phyloP scores from a whole-genome alignment of 306 rosid species.

The Cicer judaicum region DNA sequence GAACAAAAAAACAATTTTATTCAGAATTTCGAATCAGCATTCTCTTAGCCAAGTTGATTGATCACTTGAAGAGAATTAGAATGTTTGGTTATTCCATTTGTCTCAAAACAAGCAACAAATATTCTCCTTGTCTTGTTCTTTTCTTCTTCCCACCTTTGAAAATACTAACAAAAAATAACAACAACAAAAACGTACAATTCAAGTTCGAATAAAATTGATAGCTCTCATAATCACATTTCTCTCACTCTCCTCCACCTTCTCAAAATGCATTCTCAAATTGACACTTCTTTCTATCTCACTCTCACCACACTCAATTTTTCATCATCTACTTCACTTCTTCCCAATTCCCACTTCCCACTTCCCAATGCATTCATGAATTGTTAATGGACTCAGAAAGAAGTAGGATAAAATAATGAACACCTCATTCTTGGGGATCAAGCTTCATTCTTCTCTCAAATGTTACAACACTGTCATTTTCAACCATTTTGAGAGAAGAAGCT shows the following conservation, averaged over 20 bases:
- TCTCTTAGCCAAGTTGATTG: too few relatives aligned
- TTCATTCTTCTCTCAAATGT: conserved; percentile 52
- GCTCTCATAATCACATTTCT: not conserved
- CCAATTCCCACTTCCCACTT: conserved; percentile 38
- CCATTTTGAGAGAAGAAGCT: conserved; percentile 46
- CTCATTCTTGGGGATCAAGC: conserved; percentile 62
- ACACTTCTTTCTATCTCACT: not conserved
- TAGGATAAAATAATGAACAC: conserved; percentile 57
- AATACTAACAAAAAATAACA: not conserved
- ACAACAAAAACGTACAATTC: not conserved
- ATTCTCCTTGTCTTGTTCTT: not conserved
- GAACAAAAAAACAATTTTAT: too few relatives aligned
- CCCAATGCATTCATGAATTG: conserved; percentile 43
- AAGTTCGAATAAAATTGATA: not conserved
- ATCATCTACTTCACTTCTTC: not conserved
- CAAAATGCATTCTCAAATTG: not conserved
- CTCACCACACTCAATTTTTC: not conserved
- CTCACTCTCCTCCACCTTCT: not conserved
- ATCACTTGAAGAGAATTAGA: too few relatives aligned
- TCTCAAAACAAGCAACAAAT: not conserved
- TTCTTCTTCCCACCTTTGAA: not conserved
- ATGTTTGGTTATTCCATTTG: not conserved
- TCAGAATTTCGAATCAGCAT: too few relatives aligned
- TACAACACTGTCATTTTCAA: conserved; percentile 40
- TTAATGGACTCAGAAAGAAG: conserved; percentile 58